Evolutionary conservation across 1,139 yeast species (phyloP).

Genomic region (Scheffersomyces cryptocercus): DNA sequence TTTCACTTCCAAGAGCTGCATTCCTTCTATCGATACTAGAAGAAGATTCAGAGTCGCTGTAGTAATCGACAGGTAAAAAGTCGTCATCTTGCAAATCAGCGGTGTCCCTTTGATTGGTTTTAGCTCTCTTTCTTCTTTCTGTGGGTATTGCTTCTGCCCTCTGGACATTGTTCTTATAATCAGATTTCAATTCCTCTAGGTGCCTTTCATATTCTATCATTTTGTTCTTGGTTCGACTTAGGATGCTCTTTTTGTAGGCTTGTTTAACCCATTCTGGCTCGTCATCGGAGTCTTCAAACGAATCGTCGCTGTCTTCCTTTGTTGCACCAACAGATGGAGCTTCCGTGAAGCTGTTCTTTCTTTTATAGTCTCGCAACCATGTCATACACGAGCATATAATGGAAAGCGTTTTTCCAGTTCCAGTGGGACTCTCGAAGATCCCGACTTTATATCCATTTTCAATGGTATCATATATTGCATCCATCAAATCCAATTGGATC

Average conservation of each 20-base stretch:
- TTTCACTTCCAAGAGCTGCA: constrained; percentile 38
- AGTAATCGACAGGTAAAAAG: constrained; percentile 44
- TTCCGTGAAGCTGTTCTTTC: constrained; percentile 35
- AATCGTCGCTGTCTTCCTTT: constrained; percentile 9
- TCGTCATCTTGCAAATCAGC: constrained; percentile 19
- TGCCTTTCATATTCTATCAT: constrained; percentile 43
- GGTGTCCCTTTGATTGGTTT: neutral
- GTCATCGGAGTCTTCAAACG: constrained; percentile 35
- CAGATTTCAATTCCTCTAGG: constrained; percentile 26
- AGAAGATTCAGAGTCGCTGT: constrained; percentile 29
- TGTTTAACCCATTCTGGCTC: constrained; percentile 65
- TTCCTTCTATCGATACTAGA: constrained; percentile 21
- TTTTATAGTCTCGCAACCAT: constrained; percentile 73
- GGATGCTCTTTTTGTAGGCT: constrained; percentile 37
- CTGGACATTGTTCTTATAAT: constrained; percentile 13
- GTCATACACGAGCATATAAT: constrained; percentile 83
- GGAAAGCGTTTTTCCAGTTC: constrained; percentile 90
- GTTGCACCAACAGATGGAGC: constrained; percentile 16
- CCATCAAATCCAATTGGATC: constrained; percentile 80
- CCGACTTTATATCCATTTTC: constrained; percentile 66
- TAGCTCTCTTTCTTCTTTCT: constrained; percentile 2
- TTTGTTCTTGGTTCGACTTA: constrained; percentile 28
- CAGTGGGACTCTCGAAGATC: constrained; percentile 91
- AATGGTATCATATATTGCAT: constrained; percentile 64
- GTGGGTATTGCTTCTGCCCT: constrained; percentile 9